Evolutionary conservation across 2,329 filamentous ascomycete genomes (phyloP).

Genomic region (Emergomyces pasteurianus): DNA sequence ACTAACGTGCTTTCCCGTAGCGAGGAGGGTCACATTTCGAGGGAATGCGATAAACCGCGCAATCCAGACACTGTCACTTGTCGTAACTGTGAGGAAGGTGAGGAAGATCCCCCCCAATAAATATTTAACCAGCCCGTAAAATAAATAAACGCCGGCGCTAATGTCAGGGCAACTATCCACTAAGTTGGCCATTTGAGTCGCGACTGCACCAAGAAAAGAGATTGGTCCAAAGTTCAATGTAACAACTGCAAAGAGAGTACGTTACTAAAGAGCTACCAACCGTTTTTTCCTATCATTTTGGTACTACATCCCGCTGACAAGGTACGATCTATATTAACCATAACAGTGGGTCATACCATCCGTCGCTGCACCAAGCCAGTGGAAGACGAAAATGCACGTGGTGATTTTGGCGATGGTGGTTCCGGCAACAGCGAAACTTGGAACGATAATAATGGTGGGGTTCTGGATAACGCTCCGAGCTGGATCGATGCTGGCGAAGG

Average conservation of each 20-base stretch:
- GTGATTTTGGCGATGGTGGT: constrained; percentile 10
- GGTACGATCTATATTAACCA: constrained; percentile 2
- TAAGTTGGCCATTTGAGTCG: constrained; percentile 31
- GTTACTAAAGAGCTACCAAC: constrained; percentile 6
- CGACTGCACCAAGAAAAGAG: constrained; percentile 33
- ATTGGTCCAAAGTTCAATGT: constrained; percentile 35
- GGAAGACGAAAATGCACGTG: constrained; percentile 7
- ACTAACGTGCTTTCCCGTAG: constrained; percentile 19
- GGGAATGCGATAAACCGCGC: constrained; percentile 33
- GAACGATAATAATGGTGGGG: neutral
- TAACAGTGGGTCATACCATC: constrained; percentile 32
- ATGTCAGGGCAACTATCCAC: neutral
- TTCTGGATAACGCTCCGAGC: neutral
- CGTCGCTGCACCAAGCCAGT: constrained; percentile 25
- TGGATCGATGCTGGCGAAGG: constrained; percentile 1
- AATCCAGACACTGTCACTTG: constrained; percentile 30
- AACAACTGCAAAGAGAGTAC: constrained; percentile 34
- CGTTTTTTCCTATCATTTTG: neutral
- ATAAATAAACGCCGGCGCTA: no score
- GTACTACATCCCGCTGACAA: constrained; percentile 4
- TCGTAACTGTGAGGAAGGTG: constrained; percentile 35
- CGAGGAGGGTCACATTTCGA: constrained; percentile 30
- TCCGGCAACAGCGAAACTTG: constrained; percentile 9
- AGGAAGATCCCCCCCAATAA: constrained; percentile 2
- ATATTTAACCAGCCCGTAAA: neutral